These are phyloP conservation scores for Toxoplasma gondii DNA, from an alignment of 169 alveolate genomes.

Conservation along the genomic window DNA sequence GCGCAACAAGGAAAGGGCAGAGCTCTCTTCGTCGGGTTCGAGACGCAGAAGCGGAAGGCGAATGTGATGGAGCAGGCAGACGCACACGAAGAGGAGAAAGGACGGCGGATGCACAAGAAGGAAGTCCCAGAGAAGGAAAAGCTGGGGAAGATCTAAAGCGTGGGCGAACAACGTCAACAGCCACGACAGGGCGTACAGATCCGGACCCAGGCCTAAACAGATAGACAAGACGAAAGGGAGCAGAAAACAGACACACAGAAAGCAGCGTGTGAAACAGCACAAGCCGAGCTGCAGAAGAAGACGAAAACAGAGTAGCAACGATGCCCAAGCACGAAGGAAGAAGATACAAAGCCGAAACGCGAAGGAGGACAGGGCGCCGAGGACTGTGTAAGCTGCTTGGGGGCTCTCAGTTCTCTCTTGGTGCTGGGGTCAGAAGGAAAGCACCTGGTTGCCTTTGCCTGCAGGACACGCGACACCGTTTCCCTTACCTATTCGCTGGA, in stretches of 20 bases:
- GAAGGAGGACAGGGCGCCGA: too few relatives aligned
- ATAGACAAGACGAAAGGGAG: background rate
- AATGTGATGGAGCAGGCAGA: constrained; percentile 41
- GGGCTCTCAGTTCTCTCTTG: too few relatives aligned
- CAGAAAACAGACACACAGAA: too few relatives aligned
- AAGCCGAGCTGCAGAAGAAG: too few relatives aligned
- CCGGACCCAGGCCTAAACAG: constrained; percentile 58
- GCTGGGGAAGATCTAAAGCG: constrained; percentile 60
- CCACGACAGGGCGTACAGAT: constrained; percentile 67
- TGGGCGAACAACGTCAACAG: constrained; percentile 60
- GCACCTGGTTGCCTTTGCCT: too few relatives aligned
- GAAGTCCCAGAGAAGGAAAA: constrained; percentile 60
- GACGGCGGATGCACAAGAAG: constrained; percentile 66
- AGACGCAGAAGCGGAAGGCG: constrained; percentile 49
- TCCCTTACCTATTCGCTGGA: constrained; percentile 49
- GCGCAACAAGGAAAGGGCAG: constrained; percentile 48
- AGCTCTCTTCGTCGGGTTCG: constrained; percentile 57
- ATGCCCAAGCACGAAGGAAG: too few relatives aligned
- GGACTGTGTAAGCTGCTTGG: too few relatives aligned
- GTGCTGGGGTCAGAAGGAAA: too few relatives aligned
- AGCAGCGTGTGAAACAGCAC: too few relatives aligned
- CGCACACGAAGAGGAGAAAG: background rate
- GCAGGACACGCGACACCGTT: too few relatives aligned
- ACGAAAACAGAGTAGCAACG: too few relatives aligned
- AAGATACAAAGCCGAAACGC: too few relatives aligned